Conservation (phyloP, 345 rosid species). For the Eucalyptus pauciflora region DNA sequence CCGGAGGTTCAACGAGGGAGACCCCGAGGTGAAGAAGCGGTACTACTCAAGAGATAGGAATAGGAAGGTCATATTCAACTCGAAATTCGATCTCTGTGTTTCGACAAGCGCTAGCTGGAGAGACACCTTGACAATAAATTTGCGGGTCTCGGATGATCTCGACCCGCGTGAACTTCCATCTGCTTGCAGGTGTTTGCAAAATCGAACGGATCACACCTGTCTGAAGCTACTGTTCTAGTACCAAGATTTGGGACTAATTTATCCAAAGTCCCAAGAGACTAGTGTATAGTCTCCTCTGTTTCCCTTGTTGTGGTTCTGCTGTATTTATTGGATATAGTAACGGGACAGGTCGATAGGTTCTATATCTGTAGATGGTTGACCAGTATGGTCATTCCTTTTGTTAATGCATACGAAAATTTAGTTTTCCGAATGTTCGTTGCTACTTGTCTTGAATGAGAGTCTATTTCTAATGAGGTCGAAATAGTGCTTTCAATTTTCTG, state of each 20-base stretch:
- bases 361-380: background rate
- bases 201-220: background rate
- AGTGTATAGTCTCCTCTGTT: background rate
- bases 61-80: background rate
- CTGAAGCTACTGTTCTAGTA: background rate
- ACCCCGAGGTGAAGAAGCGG: constrained; percentile 1
- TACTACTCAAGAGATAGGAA: background rate
- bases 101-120: constrained; percentile 10
- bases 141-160: background rate
- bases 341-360: background rate
- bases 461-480: background rate
- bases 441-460: background rate
- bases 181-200: background rate
- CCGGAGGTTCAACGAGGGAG: constrained; percentile 5
- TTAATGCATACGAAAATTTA: background rate
- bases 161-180: background rate
- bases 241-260: background rate
- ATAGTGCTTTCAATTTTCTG: background rate
- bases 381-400: background rate
- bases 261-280: background rate
- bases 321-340: background rate
- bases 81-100: constrained; percentile 1
- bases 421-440: background rate
- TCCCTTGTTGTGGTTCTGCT: background rate
- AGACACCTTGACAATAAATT: background rate